Evolutionary conservation across 2,329 filamentous ascomycete species (phyloP), one percentile per base, ranked within the genome.

Genomic region (Colletotrichum limetticola): DNA sequence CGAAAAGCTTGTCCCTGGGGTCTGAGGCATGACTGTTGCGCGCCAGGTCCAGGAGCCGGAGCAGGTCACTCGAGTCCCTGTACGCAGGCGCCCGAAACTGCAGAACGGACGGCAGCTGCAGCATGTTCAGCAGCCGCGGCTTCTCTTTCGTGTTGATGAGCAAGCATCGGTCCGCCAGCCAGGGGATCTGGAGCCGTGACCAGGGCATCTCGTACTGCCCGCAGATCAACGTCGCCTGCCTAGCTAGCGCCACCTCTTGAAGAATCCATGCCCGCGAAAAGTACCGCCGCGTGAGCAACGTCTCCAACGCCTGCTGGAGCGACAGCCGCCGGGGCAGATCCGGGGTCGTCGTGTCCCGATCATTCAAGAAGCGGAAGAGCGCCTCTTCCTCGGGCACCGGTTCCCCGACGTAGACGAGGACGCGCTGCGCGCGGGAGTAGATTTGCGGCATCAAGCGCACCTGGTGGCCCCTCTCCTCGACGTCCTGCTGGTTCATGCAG

Each of bases 191-290:
- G 9, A 79, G 53, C 8, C 63, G 64, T 0, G 68, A 37, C 69
- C 58, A 72, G 1, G 37, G 52, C 16, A 69, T 30, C 35, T 16
- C 32, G 3, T 52, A 35, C 0, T 24, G 3, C 1, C 58, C 58
- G 4, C 66, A 59, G 0, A 70, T 14, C 28, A 70, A 3, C 11
- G 19, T 53, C 0, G 66, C 66, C 11, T 9, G 52, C 24, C 52
- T 57, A 2, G 79, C 79, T 24, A 74, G 68, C 0, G 73, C 74
- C 53, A 80, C 75, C 61, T 81, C 78, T 32, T 80, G 78, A 11
- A 80, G 76, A 14, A 79, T 77, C 61, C 71, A 73, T 2, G 46
- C n/a, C 1, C 71, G 46, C 14, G 55, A 66, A 22, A 65, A 73
- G 35, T 71, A 71, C 19, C 42, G 60, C 9, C 61, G 55, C 5